Base-by-base conservation (phyloP, 2,329 filamentous ascomycete species). In the Pseudogymnoascus sp. region DNA sequence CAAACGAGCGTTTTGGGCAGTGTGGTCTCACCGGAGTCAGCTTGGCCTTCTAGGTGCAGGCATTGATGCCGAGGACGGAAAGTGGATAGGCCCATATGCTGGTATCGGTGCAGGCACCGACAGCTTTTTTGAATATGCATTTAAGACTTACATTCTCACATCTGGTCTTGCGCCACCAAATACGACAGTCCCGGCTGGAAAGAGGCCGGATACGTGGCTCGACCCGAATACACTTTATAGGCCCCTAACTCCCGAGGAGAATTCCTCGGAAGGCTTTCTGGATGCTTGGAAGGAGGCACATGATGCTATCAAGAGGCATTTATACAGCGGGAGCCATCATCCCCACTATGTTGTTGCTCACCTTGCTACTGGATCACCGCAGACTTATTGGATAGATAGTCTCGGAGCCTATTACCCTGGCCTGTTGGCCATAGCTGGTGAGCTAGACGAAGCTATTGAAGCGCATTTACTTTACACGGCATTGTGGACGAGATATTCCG, bases 91-190 rank as follows among this genome's bases (percentile, higher is more conserved):
- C 7, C 82, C 89, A 1, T 92, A 90, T 72, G 87, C 93, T n/a
- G 93, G 94, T 30, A 96, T 99, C 67, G 94, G 94, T 58, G 94
- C 94, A 6, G 94, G 94, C 38, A 91, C 96, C 69, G 94, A 99
- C 76, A 97, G 92, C 75, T 99, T 99, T 76, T 97, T 96, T 70
- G 94, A 99, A 75, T 99, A 99, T 74, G 92, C 94, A 3, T 82
- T 97, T 69, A 99, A 99, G 75, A 91, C 91, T 15, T 87, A 96
- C 71, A 89, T 99, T 63, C 76, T 99, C 22, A 83, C 97, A 20
- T 96, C 93, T 2, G 90, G 90, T 1, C 84, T 88, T 62, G 80
- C 79, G 12, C 72, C 80, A 63, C 82, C 82, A 2, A 86, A 86
- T 64, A 69, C 75, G 65, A 71, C 71, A 2, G 61, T 64, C 37